A percentile compares a stretch with the other conserved stretches of the same genome.
These are phyloP conservation scores for Macrolepiota albuminosa DNA, from an alignment of 768 basidiomycete species.

Conservation along the genomic window DNA sequence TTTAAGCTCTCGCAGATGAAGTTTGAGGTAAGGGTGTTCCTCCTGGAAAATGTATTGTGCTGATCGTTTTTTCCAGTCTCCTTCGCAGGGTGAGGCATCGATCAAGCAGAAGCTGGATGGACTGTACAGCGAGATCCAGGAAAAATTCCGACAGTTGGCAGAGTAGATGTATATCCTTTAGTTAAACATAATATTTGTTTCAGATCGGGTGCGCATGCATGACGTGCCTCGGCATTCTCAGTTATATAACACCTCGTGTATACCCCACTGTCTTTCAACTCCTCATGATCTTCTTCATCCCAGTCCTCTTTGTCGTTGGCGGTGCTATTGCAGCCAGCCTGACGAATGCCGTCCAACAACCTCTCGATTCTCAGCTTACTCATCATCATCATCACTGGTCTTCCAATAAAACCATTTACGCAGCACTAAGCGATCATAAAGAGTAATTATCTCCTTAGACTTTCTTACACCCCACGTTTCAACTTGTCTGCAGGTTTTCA, in stretches of 20 bases:
- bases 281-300: conserved; percentile 5
- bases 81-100: conserved; percentile 83
- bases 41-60: background rate
- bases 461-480: background rate
- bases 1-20: conserved; percentile 99
- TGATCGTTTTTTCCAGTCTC: conserved; percentile 49
- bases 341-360: background rate
- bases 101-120: conserved; percentile 81
- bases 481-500: conserved; percentile 13
- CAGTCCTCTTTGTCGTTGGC: background rate
- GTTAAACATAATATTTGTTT: conserved; percentile 6
- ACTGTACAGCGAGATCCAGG: conserved; percentile 81
- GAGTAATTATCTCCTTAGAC: background rate
- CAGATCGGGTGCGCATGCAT: conserved; percentile 6
- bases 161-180: conserved; percentile 38
- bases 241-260: background rate
- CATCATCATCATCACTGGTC: background rate
- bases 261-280: background rate
- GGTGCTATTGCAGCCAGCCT: background rate
- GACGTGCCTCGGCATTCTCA: background rate
- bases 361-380: background rate
- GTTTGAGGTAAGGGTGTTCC: conserved; percentile 68
- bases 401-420: conserved; percentile 12
- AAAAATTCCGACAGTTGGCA: conserved; percentile 84
- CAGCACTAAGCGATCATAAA: conserved; percentile 3